Conservation (phyloP, 768 basidiomycete genomes). For the Tubosaeta sp. region DNA sequence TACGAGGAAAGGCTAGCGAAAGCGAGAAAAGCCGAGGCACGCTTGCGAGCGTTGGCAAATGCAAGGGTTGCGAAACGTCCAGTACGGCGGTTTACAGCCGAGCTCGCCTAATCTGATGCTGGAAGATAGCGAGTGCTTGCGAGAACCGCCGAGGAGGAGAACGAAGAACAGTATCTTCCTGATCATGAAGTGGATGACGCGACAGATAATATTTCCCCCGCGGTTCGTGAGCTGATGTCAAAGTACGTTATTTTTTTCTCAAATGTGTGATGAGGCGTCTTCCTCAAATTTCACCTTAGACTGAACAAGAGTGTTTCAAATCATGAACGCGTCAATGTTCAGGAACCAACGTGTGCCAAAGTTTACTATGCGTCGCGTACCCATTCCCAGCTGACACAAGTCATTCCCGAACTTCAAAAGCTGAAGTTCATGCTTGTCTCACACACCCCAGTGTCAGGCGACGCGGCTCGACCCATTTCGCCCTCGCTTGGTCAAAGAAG, state of each 20-base stretch:
- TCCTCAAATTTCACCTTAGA: conserved; percentile 10
- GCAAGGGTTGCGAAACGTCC: conserved; percentile 58
- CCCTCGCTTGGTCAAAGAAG: conserved; percentile 5
- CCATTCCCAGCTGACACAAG: conserved; percentile 91
- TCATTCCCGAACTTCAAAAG: conserved; percentile 78
- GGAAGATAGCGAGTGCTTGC: conserved; percentile 22
- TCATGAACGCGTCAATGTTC: conserved; percentile 13
- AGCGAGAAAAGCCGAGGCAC: conserved; percentile 62
- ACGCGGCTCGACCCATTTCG: neutral
- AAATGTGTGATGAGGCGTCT: neutral
- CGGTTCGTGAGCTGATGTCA: conserved; percentile 73
- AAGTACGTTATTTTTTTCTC: conserved; percentile 45
- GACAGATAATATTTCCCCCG: conserved; percentile 65
- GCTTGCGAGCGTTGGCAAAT: conserved; percentile 46
- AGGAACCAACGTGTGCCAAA: conserved; percentile 66
- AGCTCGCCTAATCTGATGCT: conserved; percentile 2
- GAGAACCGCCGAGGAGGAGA: conserved; percentile 30
- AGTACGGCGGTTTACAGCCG: conserved; percentile 35
- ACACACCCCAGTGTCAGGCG: conserved; percentile 5
- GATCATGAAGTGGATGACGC: conserved; percentile 39
- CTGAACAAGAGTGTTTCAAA: conserved; percentile 8
- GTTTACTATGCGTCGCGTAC: conserved; percentile 95
- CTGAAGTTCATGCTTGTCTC: conserved; percentile 48
- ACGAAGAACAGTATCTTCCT: conserved; percentile 74
- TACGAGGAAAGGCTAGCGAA: conserved; percentile 55